phyloP scores from a whole-genome alignment of 768 basidiomycete species.

The Pulveroboletus ravenelii region DNA sequence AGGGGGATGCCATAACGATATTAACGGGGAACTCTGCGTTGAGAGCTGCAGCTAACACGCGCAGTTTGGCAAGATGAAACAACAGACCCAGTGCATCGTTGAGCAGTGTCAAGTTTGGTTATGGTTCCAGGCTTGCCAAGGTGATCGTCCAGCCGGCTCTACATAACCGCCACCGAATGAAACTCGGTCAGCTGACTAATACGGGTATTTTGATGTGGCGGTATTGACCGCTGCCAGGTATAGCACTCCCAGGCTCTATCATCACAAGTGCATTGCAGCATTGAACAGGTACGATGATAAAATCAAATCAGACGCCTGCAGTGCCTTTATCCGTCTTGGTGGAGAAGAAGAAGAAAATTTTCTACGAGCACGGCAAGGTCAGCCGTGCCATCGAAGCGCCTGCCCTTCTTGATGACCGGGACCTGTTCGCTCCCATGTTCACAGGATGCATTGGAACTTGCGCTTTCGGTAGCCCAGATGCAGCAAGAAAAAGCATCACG shows the following conservation, averaged over 20 bases:
- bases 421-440: conserved; percentile 12
- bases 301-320: conserved; percentile 23
- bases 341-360: conserved; percentile 26
- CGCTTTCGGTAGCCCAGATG: conserved; percentile 40
- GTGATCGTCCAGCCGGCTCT: conserved; percentile 14
- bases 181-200: conserved; percentile 23
- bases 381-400: conserved; percentile 14
- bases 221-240: neutral
- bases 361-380: conserved; percentile 32
- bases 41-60: conserved; percentile 6
- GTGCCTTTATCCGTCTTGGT: conserved; percentile 21
- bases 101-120: no score
- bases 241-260: conserved; percentile 14
- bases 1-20: conserved; percentile 28
- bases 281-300: conserved; percentile 19
- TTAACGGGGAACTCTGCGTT: conserved; percentile 25
- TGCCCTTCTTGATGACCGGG: conserved; percentile 18
- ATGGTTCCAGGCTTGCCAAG: conserved; percentile 11
- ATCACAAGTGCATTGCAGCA: conserved; percentile 12
- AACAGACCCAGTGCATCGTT: neutral
- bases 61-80: conserved; percentile 10
- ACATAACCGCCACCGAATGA: conserved; percentile 8
- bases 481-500: conserved; percentile 43
- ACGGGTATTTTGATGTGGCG: conserved; percentile 1
- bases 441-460: conserved; percentile 46